Base-by-base conservation (phyloP, 306 rosid species). In the Glycine soja region DNA sequence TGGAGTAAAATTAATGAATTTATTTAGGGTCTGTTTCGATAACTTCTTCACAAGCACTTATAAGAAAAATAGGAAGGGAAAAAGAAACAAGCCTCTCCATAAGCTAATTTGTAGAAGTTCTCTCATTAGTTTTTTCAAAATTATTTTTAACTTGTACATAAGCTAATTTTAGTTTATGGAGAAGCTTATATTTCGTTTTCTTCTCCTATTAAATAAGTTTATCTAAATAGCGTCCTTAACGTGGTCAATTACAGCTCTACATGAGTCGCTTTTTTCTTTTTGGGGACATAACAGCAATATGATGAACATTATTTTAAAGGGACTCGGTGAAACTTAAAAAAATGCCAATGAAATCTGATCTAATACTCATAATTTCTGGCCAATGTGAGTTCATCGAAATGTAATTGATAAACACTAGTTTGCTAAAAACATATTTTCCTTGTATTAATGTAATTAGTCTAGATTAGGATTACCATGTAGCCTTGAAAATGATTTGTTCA, bases 381-480 rank as follows among this genome's bases (percentile, higher is more conserved):
- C 42, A 38, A 38, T 74, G 61, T 10, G 76, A 77, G n/a, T 83
- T 47, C 65, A 67, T 47, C 13, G 7, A 77, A 52, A 56, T 50
- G 30, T 38, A 38, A 38, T 38, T 5, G 6, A n/a, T 36, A 57
- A 50, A 51, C 59, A 45, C 32, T 40, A 47, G 43, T 72, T 15
- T 9, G 0, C 11, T 66, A 45, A 63, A n/a, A 13, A 42, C 53
- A 19, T 51, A 51, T 48, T 72, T 81, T 54, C 18, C 52, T 24
- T 65, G 2, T 65, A 18, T 63, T 13, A 30, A 70, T 12, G 6
- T 24, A 19, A 0, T 19, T 19, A 1, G 24, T 1, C 1, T 19
- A 42, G 36, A 48, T 50, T 50, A 15, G n/a, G n/a, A 53, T 48
- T 61, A 34, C 57, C 30, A 36, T 51, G 45, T 50, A 66, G 75